Percentiles rank a stretch among this genome's conserved stretches.
Conservation (phyloP, 73 alveolate species). For the Blepharisma japonicum region DNA sequence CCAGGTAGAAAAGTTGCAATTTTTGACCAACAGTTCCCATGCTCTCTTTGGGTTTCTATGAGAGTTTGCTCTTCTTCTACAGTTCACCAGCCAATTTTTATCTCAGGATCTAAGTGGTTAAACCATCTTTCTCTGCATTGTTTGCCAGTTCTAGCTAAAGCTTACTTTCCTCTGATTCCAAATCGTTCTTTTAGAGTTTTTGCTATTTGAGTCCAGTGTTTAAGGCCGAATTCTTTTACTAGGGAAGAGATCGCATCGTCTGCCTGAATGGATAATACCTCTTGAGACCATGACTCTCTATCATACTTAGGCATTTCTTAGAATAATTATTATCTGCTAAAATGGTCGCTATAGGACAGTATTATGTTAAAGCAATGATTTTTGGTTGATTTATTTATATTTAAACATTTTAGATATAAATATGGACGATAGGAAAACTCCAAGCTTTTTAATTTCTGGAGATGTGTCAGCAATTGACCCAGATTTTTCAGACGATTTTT, state of each 20-base stretch:
- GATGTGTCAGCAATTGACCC: too few relatives aligned
- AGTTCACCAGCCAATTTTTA: constrained; percentile 82
- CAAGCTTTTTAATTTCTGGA: too few relatives aligned
- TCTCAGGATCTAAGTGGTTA: constrained; percentile 82
- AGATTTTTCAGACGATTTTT: too few relatives aligned
- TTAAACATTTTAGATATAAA: too few relatives aligned
- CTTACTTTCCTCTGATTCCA: constrained; percentile 80
- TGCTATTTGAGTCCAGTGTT: constrained; percentile 85
- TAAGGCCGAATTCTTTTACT: constrained; percentile 71
- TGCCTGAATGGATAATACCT: constrained; percentile 38
- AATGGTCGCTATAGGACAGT: too few relatives aligned
- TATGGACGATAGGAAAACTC: too few relatives aligned
- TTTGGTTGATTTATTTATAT: too few relatives aligned
- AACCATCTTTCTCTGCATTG: constrained; percentile 87
- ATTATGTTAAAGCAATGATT: too few relatives aligned
- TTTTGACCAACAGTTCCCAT: constrained; percentile 87
- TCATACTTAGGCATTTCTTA: too few relatives aligned
- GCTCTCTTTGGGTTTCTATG: constrained; percentile 66
- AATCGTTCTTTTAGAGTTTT: constrained; percentile 72
- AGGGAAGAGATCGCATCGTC: constrained; percentile 67
- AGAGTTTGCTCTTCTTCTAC: constrained; percentile 80
- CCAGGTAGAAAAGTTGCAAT: constrained; percentile 80
- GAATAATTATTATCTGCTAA: too few relatives aligned
- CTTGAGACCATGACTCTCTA: constrained; percentile 11
- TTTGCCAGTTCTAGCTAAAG: constrained; percentile 64